A percentile compares a stretch with the other conserved stretches of the same genome.
Conservation (phyloP, 73 alveolate genomes). For the Paramecium sexaurelia region DNA sequence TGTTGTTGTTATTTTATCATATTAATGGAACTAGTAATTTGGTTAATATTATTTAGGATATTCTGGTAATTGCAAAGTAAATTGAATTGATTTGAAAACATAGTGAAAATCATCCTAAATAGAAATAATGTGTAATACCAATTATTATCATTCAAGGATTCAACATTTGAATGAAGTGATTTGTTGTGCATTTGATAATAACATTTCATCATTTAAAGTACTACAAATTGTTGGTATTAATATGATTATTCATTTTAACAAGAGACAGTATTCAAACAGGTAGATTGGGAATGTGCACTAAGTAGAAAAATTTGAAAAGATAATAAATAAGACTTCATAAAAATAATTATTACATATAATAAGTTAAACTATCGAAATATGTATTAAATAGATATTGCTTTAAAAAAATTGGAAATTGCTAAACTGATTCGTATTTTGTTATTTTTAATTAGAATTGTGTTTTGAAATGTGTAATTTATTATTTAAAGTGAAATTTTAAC, state of each 20-base stretch:
- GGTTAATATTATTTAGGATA: not conserved
- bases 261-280: not conserved
- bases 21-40: not conserved
- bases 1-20: not conserved
- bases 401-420: not conserved
- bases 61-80: not conserved
- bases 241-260: not conserved
- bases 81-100: not conserved
- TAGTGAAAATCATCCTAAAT: not conserved
- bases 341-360: not conserved
- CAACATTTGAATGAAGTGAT: not conserved
- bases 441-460: not conserved
- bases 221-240: not conserved
- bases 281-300: not conserved
- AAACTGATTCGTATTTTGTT: not conserved
- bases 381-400: not conserved
- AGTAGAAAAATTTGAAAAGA: not conserved
- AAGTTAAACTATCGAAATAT: not conserved
- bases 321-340: not conserved
- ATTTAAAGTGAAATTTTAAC: not conserved
- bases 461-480: not conserved
- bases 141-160: not conserved
- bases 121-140: not conserved
- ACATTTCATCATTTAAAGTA: not conserved
- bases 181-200: not conserved